phyloP scores from a whole-genome alignment of 306 rosid genomes.

The Dryas alaskensis region DNA sequence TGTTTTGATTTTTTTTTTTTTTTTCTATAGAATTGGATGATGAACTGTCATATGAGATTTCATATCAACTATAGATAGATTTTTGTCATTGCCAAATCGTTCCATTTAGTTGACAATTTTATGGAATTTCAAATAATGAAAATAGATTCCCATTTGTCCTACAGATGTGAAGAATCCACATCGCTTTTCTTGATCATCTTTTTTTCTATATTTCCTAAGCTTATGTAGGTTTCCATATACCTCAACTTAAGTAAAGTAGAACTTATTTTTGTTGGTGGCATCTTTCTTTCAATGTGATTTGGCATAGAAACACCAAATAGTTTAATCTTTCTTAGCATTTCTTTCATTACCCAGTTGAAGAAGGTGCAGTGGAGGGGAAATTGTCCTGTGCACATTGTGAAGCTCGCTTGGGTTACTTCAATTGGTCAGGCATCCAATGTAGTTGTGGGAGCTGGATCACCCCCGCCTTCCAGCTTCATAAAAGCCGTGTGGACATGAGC shows the following conservation, averaged over 20 bases:
- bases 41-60: not conserved
- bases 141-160: no score
- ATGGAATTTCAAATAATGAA: no score
- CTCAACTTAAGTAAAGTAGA: no score
- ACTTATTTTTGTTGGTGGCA: no score
- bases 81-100: no score
- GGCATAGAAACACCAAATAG: slow-evolving; percentile 8
- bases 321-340: slow-evolving; percentile 17
- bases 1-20: not conserved
- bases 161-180: no score
- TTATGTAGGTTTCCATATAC: no score
- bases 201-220: no score
- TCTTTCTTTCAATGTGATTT: not conserved
- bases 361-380: slow-evolving; percentile 93
- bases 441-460: slow-evolving; percentile 99
- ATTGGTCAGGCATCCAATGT: slow-evolving; percentile 95
- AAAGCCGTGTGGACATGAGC: slow-evolving; percentile 75
- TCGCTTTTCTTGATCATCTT: no score
- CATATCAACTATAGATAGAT: no score
- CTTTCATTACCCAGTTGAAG: slow-evolving; percentile 64
- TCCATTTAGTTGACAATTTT: no score
- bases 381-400: slow-evolving; percentile 82
- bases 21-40: not conserved
- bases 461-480: slow-evolving; percentile 95
- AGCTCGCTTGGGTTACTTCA: slow-evolving; percentile 90